Base-by-base conservation (phyloP, 345 rosid species). In the Balakata baccata region DNA sequence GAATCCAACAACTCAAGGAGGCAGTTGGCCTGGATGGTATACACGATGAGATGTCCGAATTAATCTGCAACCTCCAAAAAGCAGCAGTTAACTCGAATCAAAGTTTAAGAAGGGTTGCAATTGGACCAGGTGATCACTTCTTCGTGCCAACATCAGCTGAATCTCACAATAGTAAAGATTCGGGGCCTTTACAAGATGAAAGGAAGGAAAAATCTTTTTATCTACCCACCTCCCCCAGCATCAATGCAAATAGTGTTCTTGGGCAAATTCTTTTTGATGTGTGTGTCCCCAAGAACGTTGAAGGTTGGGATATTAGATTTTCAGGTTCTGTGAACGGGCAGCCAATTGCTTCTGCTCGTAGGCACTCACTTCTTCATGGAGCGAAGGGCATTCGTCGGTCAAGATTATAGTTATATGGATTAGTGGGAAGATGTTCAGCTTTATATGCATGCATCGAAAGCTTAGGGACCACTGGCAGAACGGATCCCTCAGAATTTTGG, bases 261-360 rank as follows among this genome's bases (percentile, higher is more conserved):
- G 99, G 99, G 6, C 84, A 92, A 57, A 75, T 89, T 77, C 87
- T 95, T 34, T 92, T 89, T 75, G 99, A 95, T 81, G 88, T 85
- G 1, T 91, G 97, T 41, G 87, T 95, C 57, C 99, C 99, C 14
- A 95, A 84, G 87, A 92, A 90, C 29, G 86, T 95, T 11, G 99
- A 95, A 83, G 99, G 98, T 0, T 92, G 99, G 99, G 99, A 95
- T 87, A 82, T 92, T 53, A 92, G 94, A 79, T 88, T 95, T 53
- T 80, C 85, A 0, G 87, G 96, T 57, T 86, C 88, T 64, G 64
- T 86, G 22, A 92, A 92, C 16, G 90, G 92, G 49, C 94, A 88
- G 74, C 96, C 91, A 1, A 82, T 84, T 59, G 89, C 86, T 12
- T 86, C 93, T 72, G 85, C 89, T 34, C 80, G 78, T 10, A 85